phyloP scores from a whole-genome alignment of 1,284 basidiomycete species.

The Ustilago xerochloae region DNA sequence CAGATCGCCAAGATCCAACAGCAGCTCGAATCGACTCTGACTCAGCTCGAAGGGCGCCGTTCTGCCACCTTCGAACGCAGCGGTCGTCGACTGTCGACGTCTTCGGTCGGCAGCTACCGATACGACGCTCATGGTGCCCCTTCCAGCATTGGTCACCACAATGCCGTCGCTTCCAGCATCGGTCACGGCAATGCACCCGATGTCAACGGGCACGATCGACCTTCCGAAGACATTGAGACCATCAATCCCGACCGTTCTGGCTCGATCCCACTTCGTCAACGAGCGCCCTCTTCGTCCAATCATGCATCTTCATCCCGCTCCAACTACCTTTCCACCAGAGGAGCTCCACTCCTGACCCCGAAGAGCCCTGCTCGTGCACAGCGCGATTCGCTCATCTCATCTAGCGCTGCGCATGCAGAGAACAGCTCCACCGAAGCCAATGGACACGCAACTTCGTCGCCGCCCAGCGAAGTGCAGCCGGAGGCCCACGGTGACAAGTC shows the following conservation, averaged over 20 bases:
- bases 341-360: conserved; percentile 23
- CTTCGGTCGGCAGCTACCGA: conserved; percentile 38
- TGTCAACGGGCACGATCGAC: not conserved
- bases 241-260: conserved; percentile 23
- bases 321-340: conserved; percentile 7
- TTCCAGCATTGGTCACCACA: conserved; percentile 53
- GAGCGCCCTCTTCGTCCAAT: conserved; percentile 20
- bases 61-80: conserved; percentile 54
- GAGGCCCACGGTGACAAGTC: not conserved
- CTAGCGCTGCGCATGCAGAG: conserved; percentile 10
- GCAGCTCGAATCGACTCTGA: conserved; percentile 62
- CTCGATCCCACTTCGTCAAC: conserved; percentile 15
- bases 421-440: conserved; percentile 31
- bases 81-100: conserved; percentile 36
- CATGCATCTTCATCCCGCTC: conserved; percentile 11
- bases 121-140: conserved; percentile 41
- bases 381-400: conserved; percentile 17
- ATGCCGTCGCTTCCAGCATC: conserved; percentile 31
- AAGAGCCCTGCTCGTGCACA: conserved; percentile 26
- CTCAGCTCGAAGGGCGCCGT: conserved; percentile 58
- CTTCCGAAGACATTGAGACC: conserved; percentile 42
- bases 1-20: conserved; percentile 63
- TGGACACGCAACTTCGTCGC: conserved; percentile 18
- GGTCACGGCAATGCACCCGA: conserved; percentile 25
- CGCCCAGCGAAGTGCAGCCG: conserved; percentile 10